phyloP scores from a whole-genome alignment of 805 yeast genomes.

The Metschnikowia proteae region DNA sequence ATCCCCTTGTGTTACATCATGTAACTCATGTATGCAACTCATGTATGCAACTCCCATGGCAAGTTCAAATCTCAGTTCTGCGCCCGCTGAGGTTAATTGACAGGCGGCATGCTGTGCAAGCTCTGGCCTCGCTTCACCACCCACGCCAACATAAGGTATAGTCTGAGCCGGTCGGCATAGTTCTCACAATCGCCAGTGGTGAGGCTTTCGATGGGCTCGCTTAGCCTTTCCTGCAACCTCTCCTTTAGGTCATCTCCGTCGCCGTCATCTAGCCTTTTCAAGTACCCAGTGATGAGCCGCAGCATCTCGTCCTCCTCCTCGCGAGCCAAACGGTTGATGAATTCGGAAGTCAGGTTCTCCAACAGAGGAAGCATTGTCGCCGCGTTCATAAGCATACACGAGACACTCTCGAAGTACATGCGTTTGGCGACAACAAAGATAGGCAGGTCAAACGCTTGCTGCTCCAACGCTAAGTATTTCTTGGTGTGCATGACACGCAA shows the following conservation, averaged over 20 bases:
- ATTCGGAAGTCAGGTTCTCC: background rate
- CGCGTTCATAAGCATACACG: background rate
- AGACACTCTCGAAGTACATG: background rate
- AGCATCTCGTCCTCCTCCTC: background rate
- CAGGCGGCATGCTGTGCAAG: background rate
- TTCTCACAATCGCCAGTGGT: background rate
- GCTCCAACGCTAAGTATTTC: slow-evolving; percentile 7
- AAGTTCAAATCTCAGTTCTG: no score
- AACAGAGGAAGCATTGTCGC: background rate
- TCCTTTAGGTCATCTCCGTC: background rate
- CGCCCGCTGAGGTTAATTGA: background rate
- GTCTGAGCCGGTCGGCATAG: background rate
- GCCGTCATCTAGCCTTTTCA: slow-evolving; percentile 1
- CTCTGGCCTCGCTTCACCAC: background rate
- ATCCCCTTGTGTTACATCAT: no score
- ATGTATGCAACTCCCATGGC: no score
- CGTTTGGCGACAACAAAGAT: background rate
- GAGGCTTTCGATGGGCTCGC: background rate
- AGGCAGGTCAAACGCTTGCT: background rate
- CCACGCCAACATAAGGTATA: slow-evolving; percentile 2
- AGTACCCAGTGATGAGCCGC: background rate
- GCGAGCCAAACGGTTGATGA: background rate
- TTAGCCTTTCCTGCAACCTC: background rate
- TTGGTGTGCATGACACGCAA: slow-evolving; percentile 6
- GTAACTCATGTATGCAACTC: no score